Percentiles rank a stretch among this genome's conserved stretches.
phyloP scores from a whole-genome alignment of 2,329 filamentous ascomycete genomes.

The Cladobotryum mycophilum region DNA sequence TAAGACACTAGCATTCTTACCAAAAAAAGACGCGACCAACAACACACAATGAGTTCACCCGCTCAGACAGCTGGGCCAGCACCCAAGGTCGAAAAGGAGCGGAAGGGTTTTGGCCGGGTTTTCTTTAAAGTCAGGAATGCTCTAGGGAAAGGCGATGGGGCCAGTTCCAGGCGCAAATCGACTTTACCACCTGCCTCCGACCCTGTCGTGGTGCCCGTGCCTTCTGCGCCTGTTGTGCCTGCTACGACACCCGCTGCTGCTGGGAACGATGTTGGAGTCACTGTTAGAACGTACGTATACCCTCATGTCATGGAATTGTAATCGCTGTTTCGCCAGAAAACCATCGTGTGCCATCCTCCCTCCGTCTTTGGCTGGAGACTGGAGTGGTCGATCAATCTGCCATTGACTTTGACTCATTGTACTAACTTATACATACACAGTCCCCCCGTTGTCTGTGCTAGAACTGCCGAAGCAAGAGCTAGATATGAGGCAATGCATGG shows the following conservation, averaged over 20 bases:
- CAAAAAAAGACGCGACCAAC: not conserved
- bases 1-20: not conserved
- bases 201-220: not conserved
- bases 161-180: slow-evolving; percentile 19
- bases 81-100: slow-evolving; percentile 33
- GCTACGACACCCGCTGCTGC: not conserved
- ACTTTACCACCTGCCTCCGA: not conserved
- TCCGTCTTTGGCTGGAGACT: not conserved
- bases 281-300: slow-evolving; percentile 8
- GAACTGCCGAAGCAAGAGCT: slow-evolving; percentile 19
- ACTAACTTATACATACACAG: slow-evolving; percentile 5
- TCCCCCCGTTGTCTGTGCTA: not conserved
- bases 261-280: not conserved
- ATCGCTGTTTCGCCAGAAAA: too few species aligned
- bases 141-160: slow-evolving; percentile 37
- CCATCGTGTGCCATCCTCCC: not conserved
- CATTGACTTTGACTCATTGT: not conserved
- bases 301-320: not conserved
- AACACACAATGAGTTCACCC: slow-evolving; percentile 37
- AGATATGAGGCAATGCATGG: slow-evolving; percentile 26
- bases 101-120: slow-evolving; percentile 42
- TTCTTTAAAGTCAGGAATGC: slow-evolving; percentile 45
- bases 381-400: not conserved
- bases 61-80: slow-evolving; percentile 31
- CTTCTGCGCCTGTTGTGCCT: slow-evolving; percentile 6